Evolutionary conservation across 2,329 filamentous ascomycete genomes (phyloP), one percentile per base, ranked within the genome.

Genomic region (Pezicula rhizophila): DNA sequence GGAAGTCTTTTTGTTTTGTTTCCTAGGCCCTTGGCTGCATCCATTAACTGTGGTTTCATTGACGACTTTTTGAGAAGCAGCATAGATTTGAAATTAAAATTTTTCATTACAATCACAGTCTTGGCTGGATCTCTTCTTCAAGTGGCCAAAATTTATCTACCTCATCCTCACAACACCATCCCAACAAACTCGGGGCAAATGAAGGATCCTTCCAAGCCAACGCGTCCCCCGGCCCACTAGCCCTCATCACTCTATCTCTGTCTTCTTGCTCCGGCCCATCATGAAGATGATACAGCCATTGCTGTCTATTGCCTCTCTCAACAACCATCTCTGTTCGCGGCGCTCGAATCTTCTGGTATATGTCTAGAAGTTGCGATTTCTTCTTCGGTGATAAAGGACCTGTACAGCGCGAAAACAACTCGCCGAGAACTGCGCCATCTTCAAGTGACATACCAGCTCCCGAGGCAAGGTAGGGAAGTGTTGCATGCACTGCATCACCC

Each of bases 401-500:
- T 18, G 25, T 12, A 52, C 48, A 54, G 4, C 70, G 68, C 0
- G 70, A 70, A 1, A 82, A 69, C 48, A 77, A 79, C 40, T 80
- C 65, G 0, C 80, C 78, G 0, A 82, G 67, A 0, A 80, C 76
- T 2, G 76, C 76, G 0, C 70, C 79, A 47, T 84, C 80, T 61
- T 84, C 80, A 1, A 83, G 67, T 4, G 75, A 74, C 78, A 82
- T 82, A 2, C 78, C 78, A 0, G 78, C 79, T 2, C 64, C 73
- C 6, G 67, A 71, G 2, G 78, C 78, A 0, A 82, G 67, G 58
- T 85, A 85, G 0, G 82, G 82, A 0, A 85, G 67, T 0, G 79
- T 84, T 1, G 82, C 80, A 52, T 85, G 80, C 2, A 80, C 79
- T 0, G 80, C 78, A 56, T 85, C 82, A 0, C 82, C 82, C 0